A percentile compares a stretch with the other conserved stretches of the same genome.
Conservation (phyloP, 192 early-diverging fungal species). For the Kickxella alabastrina region DNA sequence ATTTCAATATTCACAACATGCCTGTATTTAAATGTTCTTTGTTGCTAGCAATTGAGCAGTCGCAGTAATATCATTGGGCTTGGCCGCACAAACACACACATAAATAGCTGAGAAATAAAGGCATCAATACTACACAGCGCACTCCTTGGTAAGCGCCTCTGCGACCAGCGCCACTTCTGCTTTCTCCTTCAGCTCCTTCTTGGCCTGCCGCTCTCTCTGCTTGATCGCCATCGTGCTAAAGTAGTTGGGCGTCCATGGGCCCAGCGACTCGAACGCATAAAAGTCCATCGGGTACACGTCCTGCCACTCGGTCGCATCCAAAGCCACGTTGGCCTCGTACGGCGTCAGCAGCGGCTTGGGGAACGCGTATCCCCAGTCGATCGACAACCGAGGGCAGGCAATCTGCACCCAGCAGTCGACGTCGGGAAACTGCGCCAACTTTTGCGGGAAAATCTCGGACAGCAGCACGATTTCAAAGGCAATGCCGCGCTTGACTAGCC, state of each 20-base stretch:
- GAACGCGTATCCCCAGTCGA: conserved; percentile 99
- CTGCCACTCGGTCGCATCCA: conserved; percentile 76
- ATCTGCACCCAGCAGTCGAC: conserved; percentile 93
- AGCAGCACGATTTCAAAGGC: conserved; percentile 73
- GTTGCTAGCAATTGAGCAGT: no score
- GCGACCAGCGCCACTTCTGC: no score
- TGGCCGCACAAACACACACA: no score
- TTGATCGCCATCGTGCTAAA: conserved; percentile 34
- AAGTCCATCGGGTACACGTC: conserved; percentile 97
- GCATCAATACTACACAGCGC: no score
- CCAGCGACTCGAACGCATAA: conserved; percentile 85
- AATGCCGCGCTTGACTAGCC: conserved; percentile 59
- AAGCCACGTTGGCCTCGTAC: conserved; percentile 89
- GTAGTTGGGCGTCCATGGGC: conserved; percentile 93
- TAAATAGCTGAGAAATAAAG: no score
- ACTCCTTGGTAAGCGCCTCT: no score
- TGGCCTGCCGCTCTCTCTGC: conserved; percentile 24
- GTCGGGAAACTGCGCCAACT: conserved; percentile 83
- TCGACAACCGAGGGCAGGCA: conserved; percentile 92
- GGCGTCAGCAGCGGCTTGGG: conserved; percentile 86
- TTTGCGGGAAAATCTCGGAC: conserved; percentile 93
- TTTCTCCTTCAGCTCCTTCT: no score
- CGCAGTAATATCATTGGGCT: no score
- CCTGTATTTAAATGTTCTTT: no score
- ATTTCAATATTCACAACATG: no score